A percentile compares a stretch with the other conserved stretches of the same genome.
phyloP scores from a whole-genome alignment of 2,329 filamentous ascomycete genomes.

The Tolypocladium capitatum region DNA sequence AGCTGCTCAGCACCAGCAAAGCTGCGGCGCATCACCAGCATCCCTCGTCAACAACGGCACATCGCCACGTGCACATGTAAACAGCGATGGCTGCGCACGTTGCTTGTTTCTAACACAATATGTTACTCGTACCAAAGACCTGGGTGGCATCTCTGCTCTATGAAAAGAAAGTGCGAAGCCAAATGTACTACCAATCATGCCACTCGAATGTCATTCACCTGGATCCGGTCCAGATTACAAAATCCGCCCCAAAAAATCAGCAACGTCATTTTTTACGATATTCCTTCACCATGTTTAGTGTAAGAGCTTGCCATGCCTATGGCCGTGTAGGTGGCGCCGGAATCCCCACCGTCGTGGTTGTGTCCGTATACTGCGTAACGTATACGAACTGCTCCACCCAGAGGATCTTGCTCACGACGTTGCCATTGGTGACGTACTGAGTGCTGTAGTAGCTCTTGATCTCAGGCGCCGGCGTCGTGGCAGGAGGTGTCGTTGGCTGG shows the following conservation, averaged over 20 bases:
- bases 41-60: no score
- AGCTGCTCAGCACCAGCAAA: neutral
- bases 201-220: conserved; percentile 14
- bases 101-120: conserved; percentile 14
- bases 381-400: conserved; percentile 43
- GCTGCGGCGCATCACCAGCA: no score
- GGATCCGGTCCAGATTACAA: conserved; percentile 23
- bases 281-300: conserved; percentile 4
- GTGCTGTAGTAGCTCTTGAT: conserved; percentile 32
- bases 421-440: conserved; percentile 35
- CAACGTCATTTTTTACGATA: conserved; percentile 6
- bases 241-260: conserved; percentile 6
- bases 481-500: conserved; percentile 2
- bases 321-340: conserved; percentile 23
- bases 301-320: conserved; percentile 18
- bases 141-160: conserved; percentile 19
- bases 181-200: conserved; percentile 22
- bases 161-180: conserved; percentile 17
- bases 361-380: conserved; percentile 31
- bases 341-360: conserved; percentile 24
- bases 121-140: conserved; percentile 16
- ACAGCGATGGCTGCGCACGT: neutral
- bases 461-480: conserved; percentile 7
- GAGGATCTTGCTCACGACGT: conserved; percentile 40
- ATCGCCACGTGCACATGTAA: neutral